Percentiles rank a stretch among this genome's conserved stretches.
Conservation (phyloP, 192 early-diverging fungal genomes). For the Gaertneriomyces semiglobifer region DNA sequence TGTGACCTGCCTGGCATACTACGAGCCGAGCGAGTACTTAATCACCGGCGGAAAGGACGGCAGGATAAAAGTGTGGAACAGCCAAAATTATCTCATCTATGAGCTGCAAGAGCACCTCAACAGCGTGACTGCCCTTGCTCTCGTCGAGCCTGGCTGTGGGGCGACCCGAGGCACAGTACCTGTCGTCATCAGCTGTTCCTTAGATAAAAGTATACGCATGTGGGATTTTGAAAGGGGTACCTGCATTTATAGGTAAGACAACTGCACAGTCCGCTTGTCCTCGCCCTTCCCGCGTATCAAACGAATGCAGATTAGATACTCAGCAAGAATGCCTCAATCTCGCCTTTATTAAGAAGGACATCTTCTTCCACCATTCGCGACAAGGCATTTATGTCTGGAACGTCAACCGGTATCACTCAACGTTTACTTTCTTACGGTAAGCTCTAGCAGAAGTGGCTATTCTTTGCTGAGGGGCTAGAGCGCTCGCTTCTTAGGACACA, state of each 20-base stretch:
- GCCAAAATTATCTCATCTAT: no score
- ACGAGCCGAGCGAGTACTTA: slow-evolving; percentile 38
- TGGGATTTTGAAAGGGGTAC: slow-evolving; percentile 48
- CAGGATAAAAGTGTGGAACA: slow-evolving; percentile 27
- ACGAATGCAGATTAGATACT: no score
- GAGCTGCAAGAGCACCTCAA: slow-evolving; percentile 22
- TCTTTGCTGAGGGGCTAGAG: not conserved
- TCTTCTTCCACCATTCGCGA: slow-evolving; percentile 23
- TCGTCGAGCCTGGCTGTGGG: slow-evolving; percentile 9
- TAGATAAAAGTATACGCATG: slow-evolving; percentile 44
- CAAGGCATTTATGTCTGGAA: slow-evolving; percentile 34
- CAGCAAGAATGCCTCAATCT: no score
- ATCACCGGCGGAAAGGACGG: slow-evolving; percentile 50
- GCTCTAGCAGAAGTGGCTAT: not conserved
- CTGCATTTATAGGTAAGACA: slow-evolving; percentile 28
- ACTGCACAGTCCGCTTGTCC: no score
- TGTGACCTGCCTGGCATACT: slow-evolving; percentile 39
- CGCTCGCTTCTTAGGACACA: not conserved
- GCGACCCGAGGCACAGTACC: slow-evolving; percentile 14
- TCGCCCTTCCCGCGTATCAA: no score
- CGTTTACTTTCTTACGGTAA: slow-evolving; percentile 25
- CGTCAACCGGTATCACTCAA: slow-evolving; percentile 35
- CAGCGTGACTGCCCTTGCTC: slow-evolving; percentile 40
- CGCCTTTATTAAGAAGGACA: slow-evolving; percentile 19
- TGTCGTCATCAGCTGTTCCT: slow-evolving; percentile 31